Percentiles rank a stretch among this genome's conserved stretches.
These are phyloP conservation scores for Huiozyma sinensis DNA, from an alignment of 805 yeast genomes.

Conservation along the genomic window DNA sequence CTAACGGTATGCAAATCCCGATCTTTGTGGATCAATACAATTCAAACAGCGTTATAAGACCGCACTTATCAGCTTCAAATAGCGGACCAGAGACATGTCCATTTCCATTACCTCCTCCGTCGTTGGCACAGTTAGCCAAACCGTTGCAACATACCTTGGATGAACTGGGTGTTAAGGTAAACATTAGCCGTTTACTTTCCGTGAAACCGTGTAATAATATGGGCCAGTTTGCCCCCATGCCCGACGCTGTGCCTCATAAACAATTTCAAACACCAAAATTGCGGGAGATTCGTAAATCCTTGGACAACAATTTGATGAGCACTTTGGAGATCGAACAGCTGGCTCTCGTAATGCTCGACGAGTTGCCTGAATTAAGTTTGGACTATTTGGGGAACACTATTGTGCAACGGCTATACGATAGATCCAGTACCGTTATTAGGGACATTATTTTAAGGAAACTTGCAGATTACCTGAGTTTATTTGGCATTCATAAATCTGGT, in stretches of 20 bases:
- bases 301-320: slow-evolving; percentile 45
- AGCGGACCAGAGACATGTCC: slow-evolving; percentile 27
- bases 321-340: slow-evolving; percentile 70
- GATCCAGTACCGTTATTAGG: slow-evolving; percentile 58
- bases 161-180: not conserved
- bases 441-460: slow-evolving; percentile 71
- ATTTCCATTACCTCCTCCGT: slow-evolving; percentile 27
- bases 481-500: slow-evolving; percentile 94
- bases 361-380: slow-evolving; percentile 80
- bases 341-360: slow-evolving; percentile 75
- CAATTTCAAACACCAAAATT: slow-evolving; percentile 82
- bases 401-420: slow-evolving; percentile 83
- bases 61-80: not conserved
- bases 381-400: slow-evolving; percentile 95
- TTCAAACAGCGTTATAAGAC: not conserved
- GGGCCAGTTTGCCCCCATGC: slow-evolving; percentile 60
- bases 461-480: slow-evolving; percentile 71
- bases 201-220: slow-evolving; percentile 36
- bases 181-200: slow-evolving; percentile 26
- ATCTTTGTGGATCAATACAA: slow-evolving; percentile 9
- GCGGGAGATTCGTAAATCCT: slow-evolving; percentile 71
- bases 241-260: slow-evolving; percentile 59
- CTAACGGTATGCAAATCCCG: slow-evolving; percentile 24
- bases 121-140: slow-evolving; percentile 8
- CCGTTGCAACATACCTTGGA: slow-evolving; percentile 1